A percentile compares a stretch with the other conserved stretches of the same genome.
Conservation (phyloP, 805 yeast species). For the Candida qinlingensis region DNA sequence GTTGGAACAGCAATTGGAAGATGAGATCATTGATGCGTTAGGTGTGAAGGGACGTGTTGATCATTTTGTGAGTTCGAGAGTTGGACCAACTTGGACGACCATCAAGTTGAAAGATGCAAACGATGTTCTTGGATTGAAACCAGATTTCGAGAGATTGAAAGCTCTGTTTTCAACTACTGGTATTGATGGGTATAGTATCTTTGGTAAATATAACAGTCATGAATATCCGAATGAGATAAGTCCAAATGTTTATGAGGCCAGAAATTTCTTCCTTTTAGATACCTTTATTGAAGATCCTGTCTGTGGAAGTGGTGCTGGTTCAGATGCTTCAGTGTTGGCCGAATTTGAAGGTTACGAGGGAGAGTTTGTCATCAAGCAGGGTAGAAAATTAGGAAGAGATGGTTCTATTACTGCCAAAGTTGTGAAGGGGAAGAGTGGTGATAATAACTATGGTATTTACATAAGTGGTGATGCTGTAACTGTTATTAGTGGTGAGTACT, state of each 20-base stretch:
- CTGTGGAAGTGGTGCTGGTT: constrained; percentile 46
- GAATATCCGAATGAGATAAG: constrained; percentile 11
- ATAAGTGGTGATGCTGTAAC: constrained; percentile 40
- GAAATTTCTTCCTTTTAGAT: constrained; percentile 38
- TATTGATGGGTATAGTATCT: constrained; percentile 33
- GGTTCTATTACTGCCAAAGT: constrained; percentile 30
- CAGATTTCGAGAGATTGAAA: constrained; percentile 26
- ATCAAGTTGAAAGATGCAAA: constrained; percentile 28
- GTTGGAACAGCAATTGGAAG: neutral
- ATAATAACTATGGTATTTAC: constrained; percentile 12
- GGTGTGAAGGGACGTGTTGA: neutral
- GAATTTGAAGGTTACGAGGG: constrained; percentile 18
- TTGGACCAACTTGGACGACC: constrained; percentile 44
- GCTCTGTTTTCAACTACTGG: constrained; percentile 17
- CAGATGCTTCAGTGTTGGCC: constrained; percentile 27
- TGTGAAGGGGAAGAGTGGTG: constrained; percentile 9
- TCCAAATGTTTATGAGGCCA: constrained; percentile 28
- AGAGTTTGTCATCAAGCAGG: constrained; percentile 30
- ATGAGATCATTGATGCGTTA: constrained; percentile 2
- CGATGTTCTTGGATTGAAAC: constrained; percentile 28
- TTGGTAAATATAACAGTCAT: constrained; percentile 30
- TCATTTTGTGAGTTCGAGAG: constrained; percentile 25
- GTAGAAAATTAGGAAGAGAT: constrained; percentile 34
- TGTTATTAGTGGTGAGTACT: constrained; percentile 29
- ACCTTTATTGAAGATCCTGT: constrained; percentile 44